These are phyloP conservation scores for Choiromyces venosus DNA, from an alignment of 495 filamentous ascomycete genomes.

Conservation along the genomic window DNA sequence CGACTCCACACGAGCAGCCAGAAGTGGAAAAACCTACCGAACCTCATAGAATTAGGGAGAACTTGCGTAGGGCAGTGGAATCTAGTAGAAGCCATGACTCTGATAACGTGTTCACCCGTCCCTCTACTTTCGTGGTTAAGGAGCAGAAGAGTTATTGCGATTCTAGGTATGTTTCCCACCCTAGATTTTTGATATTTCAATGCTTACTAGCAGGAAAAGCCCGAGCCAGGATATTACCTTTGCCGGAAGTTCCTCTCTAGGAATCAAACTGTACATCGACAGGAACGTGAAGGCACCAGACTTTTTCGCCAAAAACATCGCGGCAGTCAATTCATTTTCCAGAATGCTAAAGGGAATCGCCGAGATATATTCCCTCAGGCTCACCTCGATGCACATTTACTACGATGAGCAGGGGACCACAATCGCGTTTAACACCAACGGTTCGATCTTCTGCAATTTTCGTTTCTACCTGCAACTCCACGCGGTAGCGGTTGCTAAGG, in stretches of 20 bases:
- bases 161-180: constrained; percentile 41
- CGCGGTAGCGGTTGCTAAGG: constrained; percentile 43
- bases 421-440: constrained; percentile 86
- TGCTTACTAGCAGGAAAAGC: constrained; percentile 39
- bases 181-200: not conserved
- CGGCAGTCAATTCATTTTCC: constrained; percentile 64
- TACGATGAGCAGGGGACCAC: constrained; percentile 70
- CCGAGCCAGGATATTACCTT: constrained; percentile 74
- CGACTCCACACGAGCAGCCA: constrained; percentile 33
- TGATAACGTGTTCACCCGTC: constrained; percentile 60
- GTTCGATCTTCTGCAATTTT: constrained; percentile 89
- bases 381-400: constrained; percentile 70
- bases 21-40: constrained; percentile 49
- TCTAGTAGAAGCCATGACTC: constrained; percentile 76
- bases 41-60: constrained; percentile 54
- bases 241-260: constrained; percentile 61
- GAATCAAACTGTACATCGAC: constrained; percentile 69
- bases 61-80: constrained; percentile 73
- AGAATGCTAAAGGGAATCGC: constrained; percentile 63
- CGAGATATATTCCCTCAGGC: constrained; percentile 60
- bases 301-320: constrained; percentile 58
- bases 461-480: constrained; percentile 81
- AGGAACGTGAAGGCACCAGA: constrained; percentile 48
- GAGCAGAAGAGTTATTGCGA: constrained; percentile 90
- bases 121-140: constrained; percentile 66